A percentile compares a stretch with the other conserved stretches of the same genome.
Conservation (phyloP, 768 basidiomycete genomes). For the Termitomyces sp. region DNA sequence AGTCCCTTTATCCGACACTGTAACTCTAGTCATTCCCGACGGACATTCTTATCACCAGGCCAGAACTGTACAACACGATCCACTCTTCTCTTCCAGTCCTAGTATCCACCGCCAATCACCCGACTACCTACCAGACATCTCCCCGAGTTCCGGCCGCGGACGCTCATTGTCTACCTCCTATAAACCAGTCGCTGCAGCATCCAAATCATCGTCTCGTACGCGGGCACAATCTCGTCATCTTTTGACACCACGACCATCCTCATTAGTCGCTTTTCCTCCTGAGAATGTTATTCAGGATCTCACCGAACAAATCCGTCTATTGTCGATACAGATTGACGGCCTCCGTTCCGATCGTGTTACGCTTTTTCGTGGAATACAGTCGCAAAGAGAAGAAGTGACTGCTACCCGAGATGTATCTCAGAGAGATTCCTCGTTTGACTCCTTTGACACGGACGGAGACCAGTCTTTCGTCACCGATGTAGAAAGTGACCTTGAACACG, state of each 20-base stretch:
- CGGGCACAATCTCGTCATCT: not conserved
- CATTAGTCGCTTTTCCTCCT: not conserved
- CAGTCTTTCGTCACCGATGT: not conserved
- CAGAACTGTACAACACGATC: not conserved
- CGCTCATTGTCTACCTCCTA: not conserved
- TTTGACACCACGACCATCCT: not conserved
- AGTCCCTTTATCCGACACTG: not conserved
- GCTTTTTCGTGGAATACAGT: constrained; percentile 13
- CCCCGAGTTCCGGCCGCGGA: not conserved
- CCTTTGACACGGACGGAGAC: not conserved
- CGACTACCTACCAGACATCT: not conserved
- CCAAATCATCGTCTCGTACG: not conserved
- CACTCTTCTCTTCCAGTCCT: not conserved
- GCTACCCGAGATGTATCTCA: not conserved
- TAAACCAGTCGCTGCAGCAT: not conserved
- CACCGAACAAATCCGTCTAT: constrained; percentile 27
- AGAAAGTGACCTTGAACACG: not conserved
- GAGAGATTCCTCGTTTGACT: not conserved
- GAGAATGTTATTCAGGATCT: constrained; percentile 13
- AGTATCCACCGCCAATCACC: not conserved
- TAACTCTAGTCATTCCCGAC: not conserved
- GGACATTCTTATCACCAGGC: not conserved
- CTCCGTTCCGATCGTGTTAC: constrained; percentile 28
- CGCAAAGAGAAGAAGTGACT: constrained; percentile 2
- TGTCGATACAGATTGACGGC: constrained; percentile 27